Percentiles rank a stretch among this genome's conserved stretches.
phyloP scores from a whole-genome alignment of 495 filamentous ascomycete species.

The Oidiodendron maius region DNA sequence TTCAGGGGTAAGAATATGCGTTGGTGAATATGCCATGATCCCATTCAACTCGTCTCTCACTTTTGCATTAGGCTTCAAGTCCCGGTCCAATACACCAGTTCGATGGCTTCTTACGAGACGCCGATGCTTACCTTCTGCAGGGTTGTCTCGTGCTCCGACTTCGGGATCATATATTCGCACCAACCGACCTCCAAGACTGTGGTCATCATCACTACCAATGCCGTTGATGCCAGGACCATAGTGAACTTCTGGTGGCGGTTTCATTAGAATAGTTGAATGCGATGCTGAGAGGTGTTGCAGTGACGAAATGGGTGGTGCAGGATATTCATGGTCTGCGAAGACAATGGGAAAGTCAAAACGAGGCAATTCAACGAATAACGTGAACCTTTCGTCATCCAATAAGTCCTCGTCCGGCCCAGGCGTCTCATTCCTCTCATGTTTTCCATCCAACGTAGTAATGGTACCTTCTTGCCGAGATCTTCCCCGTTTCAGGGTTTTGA shows the following conservation, averaged over 20 bases:
- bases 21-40: conserved; percentile 90
- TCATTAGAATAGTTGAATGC: conserved; percentile 61
- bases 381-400: conserved; percentile 53
- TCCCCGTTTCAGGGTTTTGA: conserved; percentile 15
- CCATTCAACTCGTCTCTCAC: conserved; percentile 87
- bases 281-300: conserved; percentile 55
- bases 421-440: conserved; percentile 4
- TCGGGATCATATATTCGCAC: conserved; percentile 93
- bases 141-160: conserved; percentile 81
- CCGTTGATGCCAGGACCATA: conserved; percentile 78
- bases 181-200: conserved; percentile 49
- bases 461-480: conserved; percentile 23
- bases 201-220: conserved; percentile 41
- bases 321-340: conserved; percentile 90
- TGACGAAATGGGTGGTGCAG: conserved; percentile 71
- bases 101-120: conserved; percentile 85
- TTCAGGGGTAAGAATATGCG: conserved; percentile 75
- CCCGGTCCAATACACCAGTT: conserved; percentile 87
- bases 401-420: conserved; percentile 21
- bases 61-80: conserved; percentile 94
- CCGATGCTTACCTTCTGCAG: conserved; percentile 91
- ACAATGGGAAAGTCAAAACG: conserved; percentile 95
- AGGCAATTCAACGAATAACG: conserved; percentile 84
- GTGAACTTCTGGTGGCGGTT: conserved; percentile 75
- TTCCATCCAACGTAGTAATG: conserved; percentile 17